Evolutionary conservation across 805 yeast species (phyloP).

Genomic region (Yarrowia sp.): DNA sequence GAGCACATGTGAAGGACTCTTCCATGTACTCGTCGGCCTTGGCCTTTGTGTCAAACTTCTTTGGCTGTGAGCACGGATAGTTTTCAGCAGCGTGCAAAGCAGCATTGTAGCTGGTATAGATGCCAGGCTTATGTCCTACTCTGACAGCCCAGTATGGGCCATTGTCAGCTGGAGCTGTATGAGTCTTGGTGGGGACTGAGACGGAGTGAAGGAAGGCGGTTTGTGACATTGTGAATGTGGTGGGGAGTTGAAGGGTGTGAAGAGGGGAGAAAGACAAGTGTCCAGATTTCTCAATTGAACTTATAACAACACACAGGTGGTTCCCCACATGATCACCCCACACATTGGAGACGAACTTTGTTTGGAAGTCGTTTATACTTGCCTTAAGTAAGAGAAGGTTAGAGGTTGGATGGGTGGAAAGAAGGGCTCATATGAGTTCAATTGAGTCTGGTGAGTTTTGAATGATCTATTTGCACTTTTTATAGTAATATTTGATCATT

Average conservation of each 20-base stretch:
- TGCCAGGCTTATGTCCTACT: constrained; percentile 25
- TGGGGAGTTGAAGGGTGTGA: not conserved
- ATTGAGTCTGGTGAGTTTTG: no score
- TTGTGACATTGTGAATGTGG: constrained; percentile 7
- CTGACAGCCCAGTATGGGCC: constrained; percentile 26
- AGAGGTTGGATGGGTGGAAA: no score
- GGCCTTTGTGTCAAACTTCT: constrained; percentile 20
- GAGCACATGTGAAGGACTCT: constrained; percentile 28
- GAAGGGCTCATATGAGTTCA: not conserved
- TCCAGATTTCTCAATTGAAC: constrained; percentile 1
- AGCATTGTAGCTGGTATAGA: constrained; percentile 8
- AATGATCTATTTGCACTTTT: no score
- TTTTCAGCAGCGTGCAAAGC: constrained; percentile 15
- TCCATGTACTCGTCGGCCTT: constrained; percentile 34
- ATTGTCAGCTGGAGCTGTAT: constrained; percentile 10
- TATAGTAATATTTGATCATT: no score
- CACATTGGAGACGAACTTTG: constrained; percentile 10
- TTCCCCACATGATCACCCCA: constrained; percentile 34
- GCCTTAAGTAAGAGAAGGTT: not conserved
- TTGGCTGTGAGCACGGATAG: constrained; percentile 37
- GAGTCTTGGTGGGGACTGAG: constrained; percentile 6
- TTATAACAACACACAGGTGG: not conserved
- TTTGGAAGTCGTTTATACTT: constrained; percentile 1
- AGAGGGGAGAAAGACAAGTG: not conserved
- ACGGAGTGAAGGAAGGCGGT: constrained; percentile 14